Evolutionary conservation across 2,329 filamentous ascomycete species (phyloP).

Genomic region (Seiridium cupressi): DNA sequence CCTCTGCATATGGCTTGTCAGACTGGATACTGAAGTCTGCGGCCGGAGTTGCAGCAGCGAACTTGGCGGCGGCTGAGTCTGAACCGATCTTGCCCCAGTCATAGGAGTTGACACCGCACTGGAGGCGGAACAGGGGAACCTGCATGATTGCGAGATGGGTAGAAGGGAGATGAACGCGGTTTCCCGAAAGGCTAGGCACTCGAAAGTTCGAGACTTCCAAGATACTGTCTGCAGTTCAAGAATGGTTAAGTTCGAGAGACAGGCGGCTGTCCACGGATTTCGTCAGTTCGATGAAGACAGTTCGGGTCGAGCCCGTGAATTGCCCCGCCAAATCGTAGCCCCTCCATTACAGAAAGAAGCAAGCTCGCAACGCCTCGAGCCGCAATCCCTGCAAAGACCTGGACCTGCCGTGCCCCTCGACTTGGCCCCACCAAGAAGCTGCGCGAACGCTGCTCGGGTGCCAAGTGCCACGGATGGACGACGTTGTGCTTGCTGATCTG

Average conservation of each 20-base stretch:
- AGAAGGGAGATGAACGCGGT: background rate
- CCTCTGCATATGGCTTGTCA: slow-evolving; percentile 94
- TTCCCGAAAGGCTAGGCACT: background rate
- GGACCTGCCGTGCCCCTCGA: too few relatives aligned
- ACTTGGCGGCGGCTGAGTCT: slow-evolving; percentile 84
- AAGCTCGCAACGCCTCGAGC: background rate
- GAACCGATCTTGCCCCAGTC: slow-evolving; percentile 96
- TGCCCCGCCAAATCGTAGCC: background rate
- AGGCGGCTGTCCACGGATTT: background rate
- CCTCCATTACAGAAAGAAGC: background rate
- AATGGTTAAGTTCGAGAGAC: too few relatives aligned
- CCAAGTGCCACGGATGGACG: too few relatives aligned
- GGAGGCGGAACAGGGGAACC: slow-evolving; percentile 80
- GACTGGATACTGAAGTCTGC: slow-evolving; percentile 74
- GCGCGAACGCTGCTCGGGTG: too few relatives aligned
- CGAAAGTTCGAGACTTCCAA: too few relatives aligned
- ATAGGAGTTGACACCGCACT: slow-evolving; percentile 95
- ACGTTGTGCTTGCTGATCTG: too few relatives aligned
- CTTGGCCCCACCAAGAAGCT: too few relatives aligned
- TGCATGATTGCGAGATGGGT: slow-evolving; percentile 33
- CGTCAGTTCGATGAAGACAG: background rate
- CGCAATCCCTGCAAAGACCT: too few relatives aligned
- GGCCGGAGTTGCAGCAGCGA: slow-evolving; percentile 79
- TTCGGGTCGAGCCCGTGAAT: background rate
- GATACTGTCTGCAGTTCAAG: too few relatives aligned